Evolutionary conservation across 2,329 filamentous ascomycete genomes (phyloP).

Genomic region (Corynespora cassiicola): DNA sequence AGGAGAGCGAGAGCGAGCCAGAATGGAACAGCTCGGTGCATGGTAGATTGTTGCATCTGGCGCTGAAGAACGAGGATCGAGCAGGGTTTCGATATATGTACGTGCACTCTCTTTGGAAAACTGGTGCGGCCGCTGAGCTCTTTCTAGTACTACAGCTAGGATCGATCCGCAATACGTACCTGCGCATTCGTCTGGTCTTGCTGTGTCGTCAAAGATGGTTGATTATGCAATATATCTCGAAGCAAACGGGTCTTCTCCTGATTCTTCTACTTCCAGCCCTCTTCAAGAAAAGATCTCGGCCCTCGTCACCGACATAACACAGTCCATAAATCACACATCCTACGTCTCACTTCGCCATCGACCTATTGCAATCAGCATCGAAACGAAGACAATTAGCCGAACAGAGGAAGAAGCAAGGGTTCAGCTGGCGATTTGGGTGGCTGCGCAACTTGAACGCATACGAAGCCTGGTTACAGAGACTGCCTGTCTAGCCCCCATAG

Average conservation of each 20-base stretch:
- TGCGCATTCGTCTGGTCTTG: conserved; percentile 19
- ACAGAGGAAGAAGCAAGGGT: conserved; percentile 23
- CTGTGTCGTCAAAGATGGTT: conserved; percentile 25
- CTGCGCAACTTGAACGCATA: conserved; percentile 17
- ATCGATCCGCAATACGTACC: conserved; percentile 18
- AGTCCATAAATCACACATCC: conserved; percentile 21
- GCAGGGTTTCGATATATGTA: conserved; percentile 15
- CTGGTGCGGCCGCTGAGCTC: conserved; percentile 14
- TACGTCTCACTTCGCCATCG: conserved; percentile 19
- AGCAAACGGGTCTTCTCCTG: too few species aligned
- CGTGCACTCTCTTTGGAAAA: conserved; percentile 10
- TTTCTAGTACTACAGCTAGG: conserved; percentile 17
- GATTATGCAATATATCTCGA: conserved; percentile 22
- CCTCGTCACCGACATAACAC: conserved; percentile 13
- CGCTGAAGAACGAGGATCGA: conserved; percentile 13
- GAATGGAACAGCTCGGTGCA: conserved; percentile 13
- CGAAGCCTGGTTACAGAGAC: conserved; percentile 11
- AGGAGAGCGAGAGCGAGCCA: conserved; percentile 4
- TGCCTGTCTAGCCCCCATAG: conserved; percentile 1
- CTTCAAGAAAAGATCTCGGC: conserved; percentile 18
- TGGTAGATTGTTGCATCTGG: conserved; percentile 14
- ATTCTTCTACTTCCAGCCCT: too few species aligned
- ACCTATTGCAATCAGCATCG: conserved; percentile 20
- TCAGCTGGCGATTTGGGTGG: conserved; percentile 20
- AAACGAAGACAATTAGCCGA: conserved; percentile 23